phyloP scores from a whole-genome alignment of 768 basidiomycete genomes.

The Podaxis sp. region DNA sequence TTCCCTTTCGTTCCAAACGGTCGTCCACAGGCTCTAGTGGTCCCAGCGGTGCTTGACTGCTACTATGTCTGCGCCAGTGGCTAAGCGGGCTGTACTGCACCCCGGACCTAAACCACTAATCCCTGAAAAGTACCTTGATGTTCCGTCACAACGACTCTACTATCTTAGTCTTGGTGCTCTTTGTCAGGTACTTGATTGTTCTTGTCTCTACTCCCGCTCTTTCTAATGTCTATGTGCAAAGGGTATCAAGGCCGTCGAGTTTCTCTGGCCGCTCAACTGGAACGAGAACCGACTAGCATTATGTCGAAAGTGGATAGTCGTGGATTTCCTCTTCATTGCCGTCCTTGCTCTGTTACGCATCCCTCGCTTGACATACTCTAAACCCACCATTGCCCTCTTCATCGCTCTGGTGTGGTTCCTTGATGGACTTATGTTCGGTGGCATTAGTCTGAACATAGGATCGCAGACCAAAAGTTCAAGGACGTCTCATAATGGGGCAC shows the following conservation, averaged over 20 bases:
- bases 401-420: conserved; percentile 60
- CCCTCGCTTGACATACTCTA: conserved; percentile 70
- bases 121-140: conserved; percentile 70
- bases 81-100: background rate
- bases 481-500: conserved; percentile 24
- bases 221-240: conserved; percentile 28
- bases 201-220: background rate
- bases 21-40: background rate
- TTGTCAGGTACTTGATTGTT: conserved; percentile 55
- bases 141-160: conserved; percentile 80
- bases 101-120: conserved; percentile 48
- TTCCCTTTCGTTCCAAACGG: background rate
- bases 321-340: conserved; percentile 62
- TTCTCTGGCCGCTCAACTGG: conserved; percentile 54
- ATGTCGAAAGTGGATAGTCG: conserved; percentile 71
- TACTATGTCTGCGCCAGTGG: conserved; percentile 8
- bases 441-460: conserved; percentile 53
- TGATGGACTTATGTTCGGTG: conserved; percentile 73
- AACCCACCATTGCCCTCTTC: conserved; percentile 61
- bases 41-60: background rate
- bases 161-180: conserved; percentile 73
- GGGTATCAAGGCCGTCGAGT: conserved; percentile 78
- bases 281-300: conserved; percentile 40
- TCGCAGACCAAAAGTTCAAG: conserved; percentile 8
- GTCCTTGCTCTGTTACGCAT: conserved; percentile 66